Conservation (phyloP, 1,139 yeast genomes). For the Sugiyamaella japonica region DNA sequence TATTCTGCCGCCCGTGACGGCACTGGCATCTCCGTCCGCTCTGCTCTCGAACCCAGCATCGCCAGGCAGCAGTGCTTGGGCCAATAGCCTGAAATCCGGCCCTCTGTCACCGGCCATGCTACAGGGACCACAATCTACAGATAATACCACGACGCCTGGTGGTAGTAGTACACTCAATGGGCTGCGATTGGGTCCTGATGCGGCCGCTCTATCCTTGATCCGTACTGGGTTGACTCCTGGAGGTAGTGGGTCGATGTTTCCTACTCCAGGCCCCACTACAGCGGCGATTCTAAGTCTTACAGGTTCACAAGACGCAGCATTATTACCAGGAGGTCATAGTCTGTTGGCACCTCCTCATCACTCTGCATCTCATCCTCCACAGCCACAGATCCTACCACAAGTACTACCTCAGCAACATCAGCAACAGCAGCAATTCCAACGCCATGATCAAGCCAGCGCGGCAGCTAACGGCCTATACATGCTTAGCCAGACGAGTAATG, state of each 20-base stretch:
- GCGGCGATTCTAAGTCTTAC: constrained; percentile 40
- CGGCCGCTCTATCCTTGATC: constrained; percentile 32
- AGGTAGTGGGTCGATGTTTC: constrained; percentile 40
- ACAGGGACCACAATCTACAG: constrained; percentile 34
- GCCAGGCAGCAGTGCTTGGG: constrained; percentile 29
- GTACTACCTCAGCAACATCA: background rate
- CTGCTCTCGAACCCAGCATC: constrained; percentile 29
- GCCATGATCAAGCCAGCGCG: constrained; percentile 18
- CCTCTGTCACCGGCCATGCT: constrained; percentile 41
- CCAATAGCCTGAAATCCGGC: constrained; percentile 35
- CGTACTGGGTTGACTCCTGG: constrained; percentile 44
- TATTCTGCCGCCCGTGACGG: constrained; percentile 41
- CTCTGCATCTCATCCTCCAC: background rate
- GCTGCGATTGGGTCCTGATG: constrained; percentile 20
- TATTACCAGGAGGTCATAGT: background rate
- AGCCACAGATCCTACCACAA: constrained; percentile 1
- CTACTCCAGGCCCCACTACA: constrained; percentile 43
- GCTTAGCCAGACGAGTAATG: constrained; percentile 30
- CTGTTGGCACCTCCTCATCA: background rate
- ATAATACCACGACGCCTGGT: constrained; percentile 15
- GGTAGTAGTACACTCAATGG: constrained; percentile 18
- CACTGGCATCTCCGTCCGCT: constrained; percentile 40
- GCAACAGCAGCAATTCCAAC: constrained; percentile 5
- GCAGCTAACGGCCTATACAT: constrained; percentile 40
- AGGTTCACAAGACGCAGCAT: constrained; percentile 3